A percentile compares a stretch with the other conserved stretches of the same genome.
Conservation (phyloP, 768 basidiomycete species). For the Pleurotus tuber-regium region DNA sequence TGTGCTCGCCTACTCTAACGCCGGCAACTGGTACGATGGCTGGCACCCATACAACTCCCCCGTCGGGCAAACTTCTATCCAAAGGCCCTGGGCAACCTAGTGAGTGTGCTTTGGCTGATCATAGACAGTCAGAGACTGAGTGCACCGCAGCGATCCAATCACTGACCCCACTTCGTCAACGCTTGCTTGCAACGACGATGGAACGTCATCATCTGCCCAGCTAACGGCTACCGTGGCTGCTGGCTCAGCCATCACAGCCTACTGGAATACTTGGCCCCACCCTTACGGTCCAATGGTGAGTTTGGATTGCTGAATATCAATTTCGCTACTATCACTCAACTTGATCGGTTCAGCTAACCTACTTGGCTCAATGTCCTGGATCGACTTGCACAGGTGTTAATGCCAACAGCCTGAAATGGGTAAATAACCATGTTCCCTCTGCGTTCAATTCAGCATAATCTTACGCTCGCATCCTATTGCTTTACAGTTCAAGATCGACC, state of each 20-base stretch:
- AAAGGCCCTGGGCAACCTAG: conserved; percentile 45
- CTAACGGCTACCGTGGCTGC: conserved; percentile 41
- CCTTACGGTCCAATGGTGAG: conserved; percentile 41
- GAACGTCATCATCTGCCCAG: conserved; percentile 36
- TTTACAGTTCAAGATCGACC: conserved; percentile 43
- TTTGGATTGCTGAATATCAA: not conserved
- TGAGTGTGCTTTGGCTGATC: conserved; percentile 19
- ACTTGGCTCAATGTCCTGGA: conserved; percentile 45
- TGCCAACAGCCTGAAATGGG: conserved; percentile 39
- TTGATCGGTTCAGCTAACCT: conserved; percentile 30
- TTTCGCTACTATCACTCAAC: not conserved
- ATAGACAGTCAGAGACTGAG: too few relatives aligned
- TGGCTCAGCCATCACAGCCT: conserved; percentile 39
- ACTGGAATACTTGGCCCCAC: conserved; percentile 49
- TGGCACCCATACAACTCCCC: conserved; percentile 43
- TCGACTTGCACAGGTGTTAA: conserved; percentile 38
- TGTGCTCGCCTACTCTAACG: conserved; percentile 39
- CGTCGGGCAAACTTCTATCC: conserved; percentile 38
- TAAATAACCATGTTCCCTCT: conserved; percentile 16
- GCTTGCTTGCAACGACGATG: conserved; percentile 46
- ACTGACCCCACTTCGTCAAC: conserved; percentile 32
- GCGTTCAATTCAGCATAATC: not conserved
- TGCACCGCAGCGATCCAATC: conserved; percentile 44
- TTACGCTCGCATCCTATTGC: not conserved
- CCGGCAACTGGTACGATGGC: conserved; percentile 37